phyloP scores from a whole-genome alignment of 805 yeast species.

The Hanseniaspora mollemarum region DNA sequence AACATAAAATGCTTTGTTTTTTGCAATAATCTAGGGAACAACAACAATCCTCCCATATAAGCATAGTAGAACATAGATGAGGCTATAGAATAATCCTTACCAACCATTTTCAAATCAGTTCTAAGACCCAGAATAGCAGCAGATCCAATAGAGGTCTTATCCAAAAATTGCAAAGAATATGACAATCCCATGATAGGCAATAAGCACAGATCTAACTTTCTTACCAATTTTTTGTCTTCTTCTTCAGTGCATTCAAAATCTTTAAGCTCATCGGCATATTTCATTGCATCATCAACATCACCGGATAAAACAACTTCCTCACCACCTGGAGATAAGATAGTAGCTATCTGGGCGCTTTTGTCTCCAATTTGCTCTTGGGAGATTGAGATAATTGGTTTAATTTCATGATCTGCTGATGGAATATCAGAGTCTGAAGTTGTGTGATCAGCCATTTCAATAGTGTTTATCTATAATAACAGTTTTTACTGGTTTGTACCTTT shows the following conservation, averaged over 20 bases:
- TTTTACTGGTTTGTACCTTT: not conserved
- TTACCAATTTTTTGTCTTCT: slow-evolving; percentile 30
- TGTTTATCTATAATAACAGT: not conserved
- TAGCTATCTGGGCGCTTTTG: slow-evolving; percentile 17
- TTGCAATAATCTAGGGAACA: slow-evolving; percentile 39
- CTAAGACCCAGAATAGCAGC: slow-evolving; percentile 45
- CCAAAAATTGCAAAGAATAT: slow-evolving; percentile 48
- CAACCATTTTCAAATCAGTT: slow-evolving; percentile 36
- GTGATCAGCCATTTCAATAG: not conserved
- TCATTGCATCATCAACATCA: slow-evolving; percentile 40
- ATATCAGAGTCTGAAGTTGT: slow-evolving; percentile 5
- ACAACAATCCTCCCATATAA: slow-evolving; percentile 35
- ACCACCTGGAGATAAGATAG: slow-evolving; percentile 25
- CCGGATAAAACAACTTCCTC: slow-evolving; percentile 26
- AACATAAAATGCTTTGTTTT: slow-evolving; percentile 44
- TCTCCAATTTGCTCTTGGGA: slow-evolving; percentile 15
- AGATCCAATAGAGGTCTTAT: slow-evolving; percentile 42
- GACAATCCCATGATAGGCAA: slow-evolving; percentile 41
- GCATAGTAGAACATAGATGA: slow-evolving; percentile 58
- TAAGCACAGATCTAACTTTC: slow-evolving; percentile 43
- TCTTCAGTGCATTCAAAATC: slow-evolving; percentile 27
- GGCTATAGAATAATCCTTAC: slow-evolving; percentile 40
- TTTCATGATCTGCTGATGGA: slow-evolving; percentile 10
- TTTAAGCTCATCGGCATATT: slow-evolving; percentile 30
- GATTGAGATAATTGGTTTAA: slow-evolving; percentile 14